Conservation (phyloP, 306 rosid genomes). For the Dalbergia cochinchinensis region DNA sequence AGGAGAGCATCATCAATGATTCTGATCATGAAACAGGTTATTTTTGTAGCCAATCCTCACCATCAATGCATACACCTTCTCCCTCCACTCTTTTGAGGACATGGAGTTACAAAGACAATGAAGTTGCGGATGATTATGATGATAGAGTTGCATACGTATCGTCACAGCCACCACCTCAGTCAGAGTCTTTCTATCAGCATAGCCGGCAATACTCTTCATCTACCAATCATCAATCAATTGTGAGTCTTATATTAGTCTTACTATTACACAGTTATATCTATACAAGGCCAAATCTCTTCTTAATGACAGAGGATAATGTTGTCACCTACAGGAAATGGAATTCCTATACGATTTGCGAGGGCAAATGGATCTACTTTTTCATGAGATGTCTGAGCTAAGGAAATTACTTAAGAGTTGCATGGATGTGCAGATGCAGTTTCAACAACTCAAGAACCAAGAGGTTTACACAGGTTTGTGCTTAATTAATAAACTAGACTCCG, state of each 20-base stretch:
- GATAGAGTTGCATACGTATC: constrained; percentile 58
- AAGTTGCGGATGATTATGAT: constrained; percentile 65
- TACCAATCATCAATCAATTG: constrained; percentile 54
- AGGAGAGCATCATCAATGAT: constrained; percentile 49
- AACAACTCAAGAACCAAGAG: constrained; percentile 66
- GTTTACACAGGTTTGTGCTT: constrained; percentile 59
- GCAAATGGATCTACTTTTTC: constrained; percentile 71
- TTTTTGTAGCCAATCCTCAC: constrained; percentile 57
- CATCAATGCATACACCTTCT: constrained; percentile 52
- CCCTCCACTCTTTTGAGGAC: constrained; percentile 53
- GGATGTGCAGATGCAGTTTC: constrained; percentile 70
- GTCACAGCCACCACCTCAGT: constrained; percentile 53
- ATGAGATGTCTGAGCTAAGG: constrained; percentile 79
- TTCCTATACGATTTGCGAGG: constrained; percentile 67
- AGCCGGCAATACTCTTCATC: constrained; percentile 50
- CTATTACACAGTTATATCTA: neutral
- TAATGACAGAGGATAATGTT: neutral
- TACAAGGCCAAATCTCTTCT: neutral
- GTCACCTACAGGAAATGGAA: constrained; percentile 71
- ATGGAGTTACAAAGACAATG: constrained; percentile 78
- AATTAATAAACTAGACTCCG: no score
- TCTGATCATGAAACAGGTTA: constrained; percentile 59
- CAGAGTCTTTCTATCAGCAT: constrained; percentile 48
- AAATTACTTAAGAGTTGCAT: constrained; percentile 66
- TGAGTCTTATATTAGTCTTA: constrained; percentile 43